phyloP scores from a whole-genome alignment of 2,329 filamentous ascomycete genomes.

The Aspergillus sclerotialis region DNA sequence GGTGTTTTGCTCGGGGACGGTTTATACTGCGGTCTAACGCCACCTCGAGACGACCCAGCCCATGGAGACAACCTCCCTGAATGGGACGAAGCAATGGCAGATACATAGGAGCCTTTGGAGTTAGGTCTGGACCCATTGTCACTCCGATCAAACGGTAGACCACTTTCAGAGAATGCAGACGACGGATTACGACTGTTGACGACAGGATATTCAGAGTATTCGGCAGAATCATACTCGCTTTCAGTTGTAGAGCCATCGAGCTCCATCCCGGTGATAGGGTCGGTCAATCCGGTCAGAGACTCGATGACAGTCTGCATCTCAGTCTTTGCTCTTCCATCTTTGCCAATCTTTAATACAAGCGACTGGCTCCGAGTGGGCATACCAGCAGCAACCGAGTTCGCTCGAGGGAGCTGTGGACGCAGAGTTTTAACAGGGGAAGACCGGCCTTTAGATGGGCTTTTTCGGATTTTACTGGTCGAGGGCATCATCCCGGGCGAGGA shows the following conservation, averaged over 20 bases:
- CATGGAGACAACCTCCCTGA: conserved; percentile 37
- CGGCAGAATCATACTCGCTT: conserved; percentile 35
- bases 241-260: conserved; percentile 38
- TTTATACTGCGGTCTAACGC: conserved; percentile 17
- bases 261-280: conserved; percentile 31
- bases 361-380: conserved; percentile 33
- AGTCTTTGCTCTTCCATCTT: conserved; percentile 42
- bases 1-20: conserved; percentile 23
- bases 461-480: conserved; percentile 30
- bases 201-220: conserved; percentile 33
- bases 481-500: conserved; percentile 25
- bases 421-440: conserved; percentile 35
- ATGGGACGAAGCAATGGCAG: conserved; percentile 32
- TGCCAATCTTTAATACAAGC: conserved; percentile 41
- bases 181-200: conserved; percentile 32
- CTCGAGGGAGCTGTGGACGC: conserved; percentile 23
- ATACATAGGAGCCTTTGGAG: conserved; percentile 39
- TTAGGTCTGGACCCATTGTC: conserved; percentile 32
- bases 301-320: conserved; percentile 34
- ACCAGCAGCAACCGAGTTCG: conserved; percentile 23
- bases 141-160: conserved; percentile 22
- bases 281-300: conserved; percentile 25
- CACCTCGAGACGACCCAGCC: conserved; percentile 26
- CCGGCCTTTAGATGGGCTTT: conserved; percentile 37
- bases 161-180: conserved; percentile 30